Percentiles rank a stretch among this genome's conserved stretches.
Conservation (phyloP, 495 filamentous ascomycete species). For the Penicillium silybi region DNA sequence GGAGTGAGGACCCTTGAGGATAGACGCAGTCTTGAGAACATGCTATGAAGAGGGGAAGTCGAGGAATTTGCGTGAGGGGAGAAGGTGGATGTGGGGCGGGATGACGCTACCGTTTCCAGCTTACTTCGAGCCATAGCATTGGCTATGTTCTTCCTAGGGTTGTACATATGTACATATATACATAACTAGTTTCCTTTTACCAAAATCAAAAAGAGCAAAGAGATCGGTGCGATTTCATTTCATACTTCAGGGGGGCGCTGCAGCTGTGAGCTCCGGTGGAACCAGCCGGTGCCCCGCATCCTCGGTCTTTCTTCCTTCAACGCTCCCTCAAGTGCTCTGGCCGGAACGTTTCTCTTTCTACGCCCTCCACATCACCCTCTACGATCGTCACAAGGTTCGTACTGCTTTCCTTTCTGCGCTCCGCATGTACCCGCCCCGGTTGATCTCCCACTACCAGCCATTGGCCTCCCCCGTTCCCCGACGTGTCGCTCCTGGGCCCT, state of each 20-base stretch:
- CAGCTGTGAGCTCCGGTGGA: too few species aligned
- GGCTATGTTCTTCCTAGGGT: not conserved
- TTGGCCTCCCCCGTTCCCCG: not conserved
- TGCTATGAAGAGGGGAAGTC: not conserved
- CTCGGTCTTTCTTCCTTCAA: not conserved
- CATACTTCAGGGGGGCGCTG: too few species aligned
- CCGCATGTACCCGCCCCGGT: not conserved
- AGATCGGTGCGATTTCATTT: too few species aligned
- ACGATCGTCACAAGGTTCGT: conserved; percentile 14
- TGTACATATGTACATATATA: too few species aligned
- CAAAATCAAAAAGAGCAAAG: too few species aligned
- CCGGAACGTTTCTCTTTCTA: not conserved
- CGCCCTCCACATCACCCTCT: conserved; percentile 8
- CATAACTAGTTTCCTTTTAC: too few species aligned
- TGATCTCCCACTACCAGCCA: not conserved
- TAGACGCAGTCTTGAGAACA: conserved; percentile 4
- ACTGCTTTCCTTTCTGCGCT: not conserved
- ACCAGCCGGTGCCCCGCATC: not conserved
- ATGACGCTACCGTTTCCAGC: not conserved
- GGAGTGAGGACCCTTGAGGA: conserved; percentile 27
- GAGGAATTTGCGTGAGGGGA: conserved; percentile 13
- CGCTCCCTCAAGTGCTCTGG: not conserved
- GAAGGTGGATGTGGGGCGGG: not conserved
- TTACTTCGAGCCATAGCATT: not conserved
- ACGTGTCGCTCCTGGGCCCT: conserved; percentile 15